A percentile compares a stretch with the other conserved stretches of the same genome.
Conservation (phyloP, 1,139 yeast genomes). For the Candida sp. region DNA sequence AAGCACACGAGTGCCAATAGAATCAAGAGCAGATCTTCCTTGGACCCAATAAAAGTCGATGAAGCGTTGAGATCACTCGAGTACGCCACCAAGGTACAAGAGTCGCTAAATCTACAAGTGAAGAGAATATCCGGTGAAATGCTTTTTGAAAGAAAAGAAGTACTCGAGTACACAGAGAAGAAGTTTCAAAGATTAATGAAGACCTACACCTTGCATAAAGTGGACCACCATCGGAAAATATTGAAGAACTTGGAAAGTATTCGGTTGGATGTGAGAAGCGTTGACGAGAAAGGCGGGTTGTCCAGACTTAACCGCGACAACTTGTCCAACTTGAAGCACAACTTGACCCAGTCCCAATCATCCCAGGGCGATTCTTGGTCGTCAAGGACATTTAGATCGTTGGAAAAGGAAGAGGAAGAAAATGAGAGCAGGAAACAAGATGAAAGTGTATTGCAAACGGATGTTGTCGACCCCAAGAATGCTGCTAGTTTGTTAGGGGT, state of each 20-base stretch:
- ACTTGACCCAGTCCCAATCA: conserved; percentile 53
- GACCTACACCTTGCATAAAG: conserved; percentile 67
- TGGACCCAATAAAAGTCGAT: conserved; percentile 88
- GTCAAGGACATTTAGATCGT: conserved; percentile 64
- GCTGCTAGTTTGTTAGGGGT: conserved; percentile 84
- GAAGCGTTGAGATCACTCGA: conserved; percentile 86
- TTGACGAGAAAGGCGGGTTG: conserved; percentile 82
- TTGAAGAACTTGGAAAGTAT: conserved; percentile 77
- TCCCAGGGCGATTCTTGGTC: conserved; percentile 65
- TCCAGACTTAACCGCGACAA: conserved; percentile 83
- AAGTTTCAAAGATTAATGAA: conserved; percentile 60
- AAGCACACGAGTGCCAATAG: conserved; percentile 79
- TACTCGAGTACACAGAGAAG: conserved; percentile 57
- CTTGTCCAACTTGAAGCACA: conserved; percentile 49
- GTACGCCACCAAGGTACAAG: conserved; percentile 79
- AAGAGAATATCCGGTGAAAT: conserved; percentile 86
- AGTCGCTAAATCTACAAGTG: conserved; percentile 73
- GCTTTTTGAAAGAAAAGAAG: conserved; percentile 70
- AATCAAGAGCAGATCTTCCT: conserved; percentile 72
- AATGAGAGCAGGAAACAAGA: conserved; percentile 26
- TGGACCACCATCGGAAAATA: conserved; percentile 86
- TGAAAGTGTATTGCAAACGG: conserved; percentile 18
- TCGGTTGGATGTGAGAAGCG: conserved; percentile 73
- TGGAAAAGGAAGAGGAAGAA: conserved; percentile 40
- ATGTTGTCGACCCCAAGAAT: conserved; percentile 72